Evolutionary conservation across 129 eudicot genomes (phyloP), one percentile per base, ranked within the genome.

Genomic region (Saussurea involucrata): DNA sequence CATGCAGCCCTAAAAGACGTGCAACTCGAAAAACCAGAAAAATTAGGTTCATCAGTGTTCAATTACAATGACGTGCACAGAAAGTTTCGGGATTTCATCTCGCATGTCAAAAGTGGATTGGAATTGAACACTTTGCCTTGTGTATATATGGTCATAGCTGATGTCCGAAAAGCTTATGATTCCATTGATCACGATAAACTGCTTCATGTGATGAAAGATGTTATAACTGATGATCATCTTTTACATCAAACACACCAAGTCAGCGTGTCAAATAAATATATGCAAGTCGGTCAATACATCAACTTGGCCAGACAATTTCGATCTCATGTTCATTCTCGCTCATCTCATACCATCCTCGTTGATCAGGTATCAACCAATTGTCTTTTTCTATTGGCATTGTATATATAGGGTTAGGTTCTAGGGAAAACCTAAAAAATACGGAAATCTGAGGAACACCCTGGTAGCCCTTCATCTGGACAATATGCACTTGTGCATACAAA

Each of bases 91-190:
- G 88, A 86, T 37, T 95, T 89, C 83, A 68, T 95, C 28, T 81
- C 85, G 61, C 75, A 12, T 82, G 80, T 88, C 37, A 92, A 87
- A 78, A 76, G 75, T 63, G 87, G 84, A 46, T 82, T 53, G 5
- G 87, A 83, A 46, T 82, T 53, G 5, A 33, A 72, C 42, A 65
- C 40, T 15, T 78, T 69, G 66, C 90, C 92, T 76, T 44, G 46
- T 44, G 78, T 89, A 21, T 95, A 73, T 83, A 71, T 92, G 67
- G 94, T 95, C 53, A 95, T 92, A 40, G 79, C 99, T 79, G 97
- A 95, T 85, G 97, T 92, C 28, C 82, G 85, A 5, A 92, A 87
- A 81, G 99, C 99, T 25, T 95, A 89, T 73, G 99, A 95, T 80
- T 89, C 97, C 36, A 81, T 95, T 17, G 60, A 85, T 68, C 99